Base-by-base conservation (phyloP, 1,284 basidiomycete species). In the Schizophyllum amplum region DNA sequence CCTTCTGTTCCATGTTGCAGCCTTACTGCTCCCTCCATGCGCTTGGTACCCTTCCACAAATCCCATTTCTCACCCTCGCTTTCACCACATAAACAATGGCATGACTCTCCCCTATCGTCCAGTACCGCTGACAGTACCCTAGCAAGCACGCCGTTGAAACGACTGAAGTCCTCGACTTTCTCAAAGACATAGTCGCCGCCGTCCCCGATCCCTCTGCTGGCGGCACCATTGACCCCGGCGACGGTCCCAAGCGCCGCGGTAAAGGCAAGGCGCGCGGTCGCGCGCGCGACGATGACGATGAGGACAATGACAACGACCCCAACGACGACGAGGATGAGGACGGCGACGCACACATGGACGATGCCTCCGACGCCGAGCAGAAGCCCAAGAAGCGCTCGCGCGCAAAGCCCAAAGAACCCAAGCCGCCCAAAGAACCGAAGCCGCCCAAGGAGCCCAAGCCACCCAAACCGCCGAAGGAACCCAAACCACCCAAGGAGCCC, bases 91-190 rank as follows among this genome's bases (percentile, higher is more conserved):
- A 24, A 24, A 6, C 49, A 26, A 47, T 21, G 51, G 23, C 53
- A 42, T 55, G 53, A 20, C 24, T 23, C 22, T 49, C 22, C 22
- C 21, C 49, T 47, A 26, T 27, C 48, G 15, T 50, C 13, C 11
- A 9, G 20, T 9, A 22, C 47, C 49, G 47, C 51, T 56, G 47
- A 57, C 56, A 25, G 17, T n/a, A 21, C 27, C 51, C 24, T 68
- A 98, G 96, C 61, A 99, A 99, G 79, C 90, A 95, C 64, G 92
- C 95, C 0, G 87, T 98, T 6, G 87, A 94, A 62, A 87, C 85
- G 9, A 91, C 87, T 27, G 87, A 94, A 60, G 90, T 87, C 75
- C 87, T 98, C 61, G 96, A 99, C 72, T 99, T 99, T 70, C 80
- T 98, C 51, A 92, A 94, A 68, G 95, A 98, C 67, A 86, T 98